These are phyloP conservation scores for Solanum ossicruentum DNA, from an alignment of 257 asterid species.

Conservation along the genomic window DNA sequence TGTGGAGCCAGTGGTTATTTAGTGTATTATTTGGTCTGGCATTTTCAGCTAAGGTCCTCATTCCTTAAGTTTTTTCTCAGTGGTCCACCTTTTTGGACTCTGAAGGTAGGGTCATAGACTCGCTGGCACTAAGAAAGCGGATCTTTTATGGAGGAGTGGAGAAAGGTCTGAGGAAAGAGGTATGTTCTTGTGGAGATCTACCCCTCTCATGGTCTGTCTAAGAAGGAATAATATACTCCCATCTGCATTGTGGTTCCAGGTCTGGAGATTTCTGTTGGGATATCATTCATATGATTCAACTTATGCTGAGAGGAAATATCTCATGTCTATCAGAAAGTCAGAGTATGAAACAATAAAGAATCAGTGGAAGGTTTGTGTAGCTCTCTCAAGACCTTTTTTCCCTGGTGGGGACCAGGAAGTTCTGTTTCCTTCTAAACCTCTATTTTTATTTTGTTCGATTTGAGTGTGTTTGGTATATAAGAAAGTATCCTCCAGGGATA, in stretches of 20 bases:
- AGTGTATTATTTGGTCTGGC: background rate
- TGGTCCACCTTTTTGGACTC: constrained; percentile 81
- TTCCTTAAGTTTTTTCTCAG: constrained; percentile 29
- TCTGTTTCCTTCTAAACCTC: background rate
- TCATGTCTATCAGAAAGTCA: constrained; percentile 46
- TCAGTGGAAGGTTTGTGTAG: constrained; percentile 83
- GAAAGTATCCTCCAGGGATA: background rate
- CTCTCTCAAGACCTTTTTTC: background rate
- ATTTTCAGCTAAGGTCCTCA: background rate
- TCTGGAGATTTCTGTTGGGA: constrained; percentile 84
- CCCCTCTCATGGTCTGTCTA: background rate
- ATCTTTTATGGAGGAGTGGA: constrained; percentile 92
- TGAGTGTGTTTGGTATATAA: background rate
- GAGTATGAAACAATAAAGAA: constrained; percentile 78
- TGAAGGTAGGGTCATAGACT: constrained; percentile 73
- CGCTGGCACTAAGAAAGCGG: constrained; percentile 59
- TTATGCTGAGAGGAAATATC: constrained; percentile 83
- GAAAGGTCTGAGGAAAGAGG: constrained; percentile 69
- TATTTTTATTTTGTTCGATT: constrained; percentile 1
- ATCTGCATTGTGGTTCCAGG: constrained; percentile 26
- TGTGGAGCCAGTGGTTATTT: background rate
- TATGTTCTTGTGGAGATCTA: constrained; percentile 8
- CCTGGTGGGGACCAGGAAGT: background rate
- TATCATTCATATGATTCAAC: constrained; percentile 76
- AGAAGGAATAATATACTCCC: background rate